Evolutionary conservation across 805 yeast genomes (phyloP), one percentile per base, ranked within the genome.

Genomic region (Ogataea glucozyma): DNA sequence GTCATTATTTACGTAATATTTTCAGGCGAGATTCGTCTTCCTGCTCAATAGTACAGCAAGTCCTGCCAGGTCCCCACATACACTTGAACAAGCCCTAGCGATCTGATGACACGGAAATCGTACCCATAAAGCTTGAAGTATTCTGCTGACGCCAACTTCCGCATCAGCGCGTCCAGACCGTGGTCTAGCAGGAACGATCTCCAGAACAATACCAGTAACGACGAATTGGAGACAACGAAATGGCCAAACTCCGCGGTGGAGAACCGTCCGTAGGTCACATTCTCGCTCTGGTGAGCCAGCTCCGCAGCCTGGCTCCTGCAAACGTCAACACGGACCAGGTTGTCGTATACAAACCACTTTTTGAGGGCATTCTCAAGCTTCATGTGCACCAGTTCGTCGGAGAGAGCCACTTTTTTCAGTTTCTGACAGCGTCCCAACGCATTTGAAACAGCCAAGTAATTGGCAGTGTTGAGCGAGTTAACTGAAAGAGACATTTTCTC

Each of bases 161-260:
- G 11, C 6, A 55, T 26, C 17, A 47, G 35, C 12, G 40, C 29
- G 31, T 43, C 44, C 2, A 57, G 27, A 18, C 33, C 26, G 35
- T 42, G 44, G 26, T 55, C 54, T 12, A 33, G 14, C n/a, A 57
- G 40, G 26, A 51, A 52, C 1, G 40, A 36, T 16, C 46, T 43
- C 61, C 64, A 61, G 23, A 61, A 60, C 18, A 60, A 39, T 4
- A 53, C 45, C 12, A 60, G 12, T 30, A 61, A 39, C 10, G 49
- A 37, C 2, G 39, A 23, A 41, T 58, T 55, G 4, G 40, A 10
- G 5, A 31, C 35, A 23, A 51, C 48, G 20, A 60, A 57, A 1
- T 37, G 42, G 26, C 51, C 49, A 33, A 61, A 58, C 8, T 45
- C 40, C 3, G 36, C 21, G 8, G 49, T 47, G 13, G 37, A 30